phyloP scores from a whole-genome alignment of 139 green algal species.

The Haematococcus lacustris region DNA sequence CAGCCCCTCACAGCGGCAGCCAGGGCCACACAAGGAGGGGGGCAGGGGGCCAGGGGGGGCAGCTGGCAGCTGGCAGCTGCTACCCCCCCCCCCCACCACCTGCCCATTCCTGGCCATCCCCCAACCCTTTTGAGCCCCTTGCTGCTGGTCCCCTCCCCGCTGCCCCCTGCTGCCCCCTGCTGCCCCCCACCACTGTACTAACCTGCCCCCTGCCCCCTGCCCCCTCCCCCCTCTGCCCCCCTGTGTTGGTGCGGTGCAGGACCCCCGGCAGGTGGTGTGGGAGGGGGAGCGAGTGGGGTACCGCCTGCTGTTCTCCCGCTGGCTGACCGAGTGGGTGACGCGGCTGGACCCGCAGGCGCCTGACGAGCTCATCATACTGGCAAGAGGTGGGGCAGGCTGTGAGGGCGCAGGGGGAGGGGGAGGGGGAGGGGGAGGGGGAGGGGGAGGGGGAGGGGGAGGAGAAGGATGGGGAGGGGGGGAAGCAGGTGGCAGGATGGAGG shows the following conservation, averaged over 20 bases:
- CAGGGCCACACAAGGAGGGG: too few relatives aligned
- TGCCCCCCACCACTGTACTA: too few relatives aligned
- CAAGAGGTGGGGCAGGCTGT: slow-evolving; percentile 19
- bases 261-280: slow-evolving; percentile 12
- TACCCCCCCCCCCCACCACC: background rate
- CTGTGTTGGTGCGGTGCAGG: background rate
- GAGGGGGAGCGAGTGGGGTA: slow-evolving; percentile 12
- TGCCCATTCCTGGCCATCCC: too few relatives aligned
- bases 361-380: slow-evolving; percentile 43
- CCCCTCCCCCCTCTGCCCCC: background rate
- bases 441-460: too few relatives aligned
- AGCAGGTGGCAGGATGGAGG: too few relatives aligned
- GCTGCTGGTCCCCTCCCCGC: too few relatives aligned
- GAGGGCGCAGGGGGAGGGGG: background rate
- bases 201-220: too few relatives aligned
- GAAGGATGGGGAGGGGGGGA: too few relatives aligned
- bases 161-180: too few relatives aligned
- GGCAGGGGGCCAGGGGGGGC: too few relatives aligned
- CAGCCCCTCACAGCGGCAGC: background rate
- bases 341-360: slow-evolving; percentile 38
- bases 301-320: slow-evolving; percentile 20
- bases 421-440: too few relatives aligned
- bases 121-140: too few relatives aligned
- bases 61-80: background rate
- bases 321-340: slow-evolving; percentile 23